Evolutionary conservation across 129 eudicot genomes (phyloP).

Genomic region (Dittrichia graveolens): DNA sequence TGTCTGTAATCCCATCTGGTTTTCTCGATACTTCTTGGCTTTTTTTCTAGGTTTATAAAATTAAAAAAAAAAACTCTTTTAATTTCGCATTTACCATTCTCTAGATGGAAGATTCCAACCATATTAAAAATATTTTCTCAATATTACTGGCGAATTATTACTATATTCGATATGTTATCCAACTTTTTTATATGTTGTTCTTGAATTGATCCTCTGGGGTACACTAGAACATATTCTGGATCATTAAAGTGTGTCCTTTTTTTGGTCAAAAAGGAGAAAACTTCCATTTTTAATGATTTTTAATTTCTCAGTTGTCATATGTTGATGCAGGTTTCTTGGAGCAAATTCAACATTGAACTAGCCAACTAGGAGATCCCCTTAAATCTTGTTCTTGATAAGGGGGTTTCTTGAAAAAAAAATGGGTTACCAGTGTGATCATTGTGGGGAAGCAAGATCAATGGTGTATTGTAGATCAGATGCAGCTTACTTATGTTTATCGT

Average conservation of each 20-base stretch:
- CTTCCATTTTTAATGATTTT: slow-evolving; percentile 10
- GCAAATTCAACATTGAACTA: background rate
- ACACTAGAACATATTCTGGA: slow-evolving; percentile 35
- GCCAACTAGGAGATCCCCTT: background rate
- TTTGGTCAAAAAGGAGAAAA: slow-evolving; percentile 12
- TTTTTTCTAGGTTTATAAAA: slow-evolving; percentile 17
- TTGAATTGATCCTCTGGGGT: slow-evolving; percentile 21
- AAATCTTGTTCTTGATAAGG: slow-evolving; percentile 8
- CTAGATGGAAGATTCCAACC: slow-evolving; percentile 30
- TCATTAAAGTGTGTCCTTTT: slow-evolving; percentile 32
- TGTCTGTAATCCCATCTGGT: background rate
- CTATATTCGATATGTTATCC: slow-evolving; percentile 14
- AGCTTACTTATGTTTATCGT: slow-evolving; percentile 81
- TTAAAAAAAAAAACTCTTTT: slow-evolving; percentile 15
- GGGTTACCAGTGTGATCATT: slow-evolving; percentile 76
- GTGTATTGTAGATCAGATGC: slow-evolving; percentile 92
- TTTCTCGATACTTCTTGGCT: background rate
- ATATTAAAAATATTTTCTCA: slow-evolving; percentile 14
- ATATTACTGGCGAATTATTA: background rate
- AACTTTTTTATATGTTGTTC: slow-evolving; percentile 26
- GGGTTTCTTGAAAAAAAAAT: slow-evolving; percentile 26
- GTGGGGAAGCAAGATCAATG: slow-evolving; percentile 80
- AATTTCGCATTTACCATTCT: slow-evolving; percentile 20
- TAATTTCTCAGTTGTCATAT: background rate
- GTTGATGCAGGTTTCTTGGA: slow-evolving; percentile 23